Evolutionary conservation across 75 land plant species (phyloP).

Genomic region (Sequoiadendron giganteum): DNA sequence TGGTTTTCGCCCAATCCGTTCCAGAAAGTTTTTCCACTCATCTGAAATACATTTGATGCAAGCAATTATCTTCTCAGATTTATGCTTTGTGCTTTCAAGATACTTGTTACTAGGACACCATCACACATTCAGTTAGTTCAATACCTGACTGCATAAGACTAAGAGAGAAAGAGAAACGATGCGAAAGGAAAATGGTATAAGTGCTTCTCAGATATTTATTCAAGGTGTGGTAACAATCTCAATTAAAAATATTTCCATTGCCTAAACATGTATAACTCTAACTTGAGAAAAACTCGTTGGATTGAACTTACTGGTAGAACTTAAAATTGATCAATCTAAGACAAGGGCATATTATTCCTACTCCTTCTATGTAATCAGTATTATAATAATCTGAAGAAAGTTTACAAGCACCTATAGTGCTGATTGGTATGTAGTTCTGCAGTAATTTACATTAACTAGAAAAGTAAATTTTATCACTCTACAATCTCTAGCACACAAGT

Average conservation of each 20-base stretch:
- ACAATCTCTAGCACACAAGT: neutral
- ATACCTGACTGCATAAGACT: neutral
- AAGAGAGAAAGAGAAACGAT: neutral
- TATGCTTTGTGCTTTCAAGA: neutral
- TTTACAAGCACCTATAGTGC: neutral
- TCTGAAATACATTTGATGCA: slow-evolving; percentile 34
- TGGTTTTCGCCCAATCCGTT: slow-evolving; percentile 72
- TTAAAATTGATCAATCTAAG: neutral
- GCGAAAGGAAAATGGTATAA: neutral
- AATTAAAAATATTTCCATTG: neutral
- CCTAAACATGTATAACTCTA: neutral
- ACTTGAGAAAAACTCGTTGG: neutral
- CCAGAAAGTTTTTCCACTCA: slow-evolving; percentile 96
- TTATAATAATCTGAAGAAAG: neutral
- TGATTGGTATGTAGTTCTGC: neutral
- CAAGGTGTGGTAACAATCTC: neutral
- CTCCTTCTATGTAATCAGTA: neutral
- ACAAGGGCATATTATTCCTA: neutral
- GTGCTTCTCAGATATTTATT: neutral
- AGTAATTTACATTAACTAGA: neutral
- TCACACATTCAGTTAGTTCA: neutral
- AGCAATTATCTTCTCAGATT: neutral
- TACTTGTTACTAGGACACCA: neutral
- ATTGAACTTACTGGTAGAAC: neutral
- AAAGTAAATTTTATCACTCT: neutral